Base-by-base conservation (phyloP, 1,284 basidiomycete species). In the Fereydounia khargensis region DNA sequence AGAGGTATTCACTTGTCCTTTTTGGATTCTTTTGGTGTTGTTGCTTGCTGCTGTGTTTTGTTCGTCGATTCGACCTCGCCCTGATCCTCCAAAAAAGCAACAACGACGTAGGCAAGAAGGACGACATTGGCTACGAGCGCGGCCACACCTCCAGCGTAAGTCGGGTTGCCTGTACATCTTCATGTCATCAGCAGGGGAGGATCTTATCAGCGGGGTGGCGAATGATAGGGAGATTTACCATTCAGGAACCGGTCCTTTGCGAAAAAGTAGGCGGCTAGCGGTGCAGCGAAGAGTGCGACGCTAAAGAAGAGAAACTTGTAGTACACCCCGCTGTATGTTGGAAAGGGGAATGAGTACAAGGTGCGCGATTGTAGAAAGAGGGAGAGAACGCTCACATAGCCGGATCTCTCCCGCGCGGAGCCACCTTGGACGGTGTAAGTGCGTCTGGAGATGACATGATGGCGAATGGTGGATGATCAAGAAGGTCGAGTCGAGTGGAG, bases 71-170 rank as follows among this genome's bases (percentile, higher is more conserved):
- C 30, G 11, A 38, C 11, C 16, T 47, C 41, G 11, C 47, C 44
- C 39, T 56, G 47, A 32, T 73, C 72, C 36, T 75, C 73, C 14
- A 73, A 39, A 32, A 73, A 75, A 8, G 71, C 71, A 1, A 56
- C 53, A 3, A 73, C 51, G 11, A 75, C 57, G 45, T 75, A 75
- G 6, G 56, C 67, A 1, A 62, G 52, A 11, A 75, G 44, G 1
- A 75, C 70, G n/a, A 75, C 14, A 42, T 75, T 75, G 6, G 51
- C 73, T 6, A 73, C 63, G 2, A 74, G n/a, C 6, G 73, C 73
- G 3, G 73, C 73, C 16, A 74, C 35, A 11, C 70, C 73, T 2
- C 73, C 73, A 2, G 73, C 69, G 21, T 67, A 70, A 2, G 69
- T 73, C n/a, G 66, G 39, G 42, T 74, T 68, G 13, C 69, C 68